A percentile compares a stretch with the other conserved stretches of the same genome.
These are phyloP conservation scores for Elsinoe perseae DNA, from an alignment of 2,329 filamentous ascomycete species.

Conservation along the genomic window DNA sequence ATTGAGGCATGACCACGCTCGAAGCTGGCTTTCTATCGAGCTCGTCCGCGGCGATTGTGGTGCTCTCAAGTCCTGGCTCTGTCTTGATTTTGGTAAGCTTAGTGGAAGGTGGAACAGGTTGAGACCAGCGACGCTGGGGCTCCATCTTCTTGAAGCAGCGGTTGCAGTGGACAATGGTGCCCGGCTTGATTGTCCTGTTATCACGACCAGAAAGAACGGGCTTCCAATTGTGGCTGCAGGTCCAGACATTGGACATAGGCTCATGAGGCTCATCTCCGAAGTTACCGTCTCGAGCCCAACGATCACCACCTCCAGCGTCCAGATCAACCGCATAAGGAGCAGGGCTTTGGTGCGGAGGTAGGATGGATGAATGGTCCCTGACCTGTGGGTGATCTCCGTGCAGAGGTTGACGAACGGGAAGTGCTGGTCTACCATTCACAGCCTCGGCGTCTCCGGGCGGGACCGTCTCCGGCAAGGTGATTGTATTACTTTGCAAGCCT, in stretches of 20 bases:
- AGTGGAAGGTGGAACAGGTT: neutral
- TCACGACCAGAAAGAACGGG: constrained; percentile 15
- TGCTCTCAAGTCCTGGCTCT: neutral
- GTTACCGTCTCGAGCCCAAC: constrained; percentile 9
- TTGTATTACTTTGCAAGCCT: no score
- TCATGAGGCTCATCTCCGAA: constrained; percentile 24
- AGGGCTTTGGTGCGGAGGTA: neutral
- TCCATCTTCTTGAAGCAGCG: constrained; percentile 21
- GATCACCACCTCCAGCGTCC: constrained; percentile 13
- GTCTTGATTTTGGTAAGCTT: neutral
- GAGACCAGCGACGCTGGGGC: neutral
- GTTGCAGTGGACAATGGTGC: constrained; percentile 22
- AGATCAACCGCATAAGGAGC: constrained; percentile 2
- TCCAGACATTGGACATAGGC: constrained; percentile 22
- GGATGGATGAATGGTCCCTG: no score
- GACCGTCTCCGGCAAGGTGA: no score
- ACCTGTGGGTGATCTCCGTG: no score
- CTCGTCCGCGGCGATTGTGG: no score
- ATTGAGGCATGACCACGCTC: no score
- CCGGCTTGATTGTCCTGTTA: constrained; percentile 20
- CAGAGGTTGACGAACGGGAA: no score
- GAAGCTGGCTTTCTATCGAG: no score
- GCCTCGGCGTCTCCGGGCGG: no score
- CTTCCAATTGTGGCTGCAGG: constrained; percentile 22
- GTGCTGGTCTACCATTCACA: no score